Evolutionary conservation across 176 grass and related monocot species (phyloP).

Genomic region (Luzula sylvatica): DNA sequence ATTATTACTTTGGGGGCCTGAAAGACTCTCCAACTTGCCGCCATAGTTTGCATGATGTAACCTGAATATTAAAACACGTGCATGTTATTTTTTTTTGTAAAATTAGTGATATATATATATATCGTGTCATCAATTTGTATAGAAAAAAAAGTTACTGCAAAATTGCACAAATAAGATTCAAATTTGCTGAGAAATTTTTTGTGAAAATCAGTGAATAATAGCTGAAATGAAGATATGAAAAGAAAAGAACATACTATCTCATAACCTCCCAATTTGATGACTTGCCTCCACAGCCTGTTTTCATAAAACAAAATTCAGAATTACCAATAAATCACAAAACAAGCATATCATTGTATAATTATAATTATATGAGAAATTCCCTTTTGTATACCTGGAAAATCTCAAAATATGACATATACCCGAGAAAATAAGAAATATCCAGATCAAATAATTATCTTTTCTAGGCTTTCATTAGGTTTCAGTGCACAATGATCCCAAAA

Average conservation of each 20-base stretch:
- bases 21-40: slow-evolving; percentile 98
- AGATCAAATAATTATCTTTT: not conserved
- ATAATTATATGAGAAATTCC: not conserved
- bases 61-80: slow-evolving; percentile 32
- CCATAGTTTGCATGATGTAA: slow-evolving; percentile 96
- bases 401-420: not conserved
- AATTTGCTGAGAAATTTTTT: not conserved
- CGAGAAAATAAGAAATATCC: not conserved
- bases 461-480: not conserved
- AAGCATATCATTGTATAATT: not conserved
- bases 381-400: not conserved
- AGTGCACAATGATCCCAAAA: not conserved
- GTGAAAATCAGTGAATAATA: not conserved
- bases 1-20: slow-evolving; percentile 85
- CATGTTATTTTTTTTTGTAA: slow-evolving; percentile 11
- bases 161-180: no score
- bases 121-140: not conserved
- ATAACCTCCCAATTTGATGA: slow-evolving; percentile 84
- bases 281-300: slow-evolving; percentile 96
- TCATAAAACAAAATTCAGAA: slow-evolving; percentile 4
- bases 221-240: not conserved
- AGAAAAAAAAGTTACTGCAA: not conserved
- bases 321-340: slow-evolving; percentile 9
- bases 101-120: slow-evolving; percentile 1
- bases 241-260: slow-evolving; percentile 50